A percentile compares a stretch with the other conserved stretches of the same genome.
Conservation (phyloP, 352 stramenopile genomes). For the Globisporangium ultimum region DNA sequence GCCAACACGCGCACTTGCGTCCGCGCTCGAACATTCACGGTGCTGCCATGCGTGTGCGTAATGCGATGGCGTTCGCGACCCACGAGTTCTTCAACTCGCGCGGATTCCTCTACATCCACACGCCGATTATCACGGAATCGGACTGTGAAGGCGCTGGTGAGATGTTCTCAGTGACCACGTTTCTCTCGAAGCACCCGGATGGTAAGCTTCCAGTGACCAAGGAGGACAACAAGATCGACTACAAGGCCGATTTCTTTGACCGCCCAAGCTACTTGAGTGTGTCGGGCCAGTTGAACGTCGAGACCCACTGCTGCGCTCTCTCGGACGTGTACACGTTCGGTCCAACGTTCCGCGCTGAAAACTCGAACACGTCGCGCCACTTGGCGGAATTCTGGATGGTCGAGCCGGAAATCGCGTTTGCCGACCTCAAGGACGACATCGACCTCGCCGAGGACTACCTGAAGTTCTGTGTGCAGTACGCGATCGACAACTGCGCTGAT, state of each 20-base stretch:
- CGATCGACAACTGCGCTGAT: conserved; percentile 81
- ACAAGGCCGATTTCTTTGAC: conserved; percentile 95
- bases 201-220: conserved; percentile 56
- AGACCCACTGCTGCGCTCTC: conserved; percentile 96
- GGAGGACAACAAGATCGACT: conserved; percentile 29
- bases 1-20: conserved; percentile 95
- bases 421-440: conserved; percentile 87
- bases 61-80: conserved; percentile 60
- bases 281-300: conserved; percentile 92
- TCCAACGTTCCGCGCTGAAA: conserved; percentile 98
- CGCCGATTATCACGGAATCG: conserved; percentile 95
- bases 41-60: conserved; percentile 93
- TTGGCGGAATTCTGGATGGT: conserved; percentile 99
- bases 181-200: conserved; percentile 55
- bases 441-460: conserved; percentile 91
- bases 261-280: conserved; percentile 89
- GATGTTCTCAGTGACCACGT: conserved; percentile 86
- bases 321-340: conserved; percentile 99
- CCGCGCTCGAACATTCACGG: conserved; percentile 97
- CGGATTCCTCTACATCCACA: conserved; percentile 81
- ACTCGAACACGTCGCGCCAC: conserved; percentile 97
- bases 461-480: conserved; percentile 82
- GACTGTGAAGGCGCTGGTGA: conserved; percentile 98
- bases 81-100: conserved; percentile 10
- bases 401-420: conserved; percentile 91